Evolutionary conservation across 2,329 filamentous ascomycete genomes (phyloP).

Genomic region (Sclerotinia trifoliorum): DNA sequence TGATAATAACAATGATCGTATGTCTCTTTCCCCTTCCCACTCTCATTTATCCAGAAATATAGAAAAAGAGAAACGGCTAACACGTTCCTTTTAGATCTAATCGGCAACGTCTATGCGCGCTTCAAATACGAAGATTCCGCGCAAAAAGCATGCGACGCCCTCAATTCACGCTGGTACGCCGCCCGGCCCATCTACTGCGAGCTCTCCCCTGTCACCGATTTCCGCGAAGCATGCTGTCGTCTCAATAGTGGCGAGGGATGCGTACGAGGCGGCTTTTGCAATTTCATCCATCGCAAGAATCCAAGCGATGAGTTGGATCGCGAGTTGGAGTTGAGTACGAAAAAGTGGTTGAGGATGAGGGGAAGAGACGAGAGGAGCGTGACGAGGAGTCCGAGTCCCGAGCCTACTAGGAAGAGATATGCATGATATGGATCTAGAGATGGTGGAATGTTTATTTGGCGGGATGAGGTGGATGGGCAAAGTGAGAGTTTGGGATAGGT

Average conservation of each 20-base stretch:
- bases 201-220: slow-evolving; percentile 93
- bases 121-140: slow-evolving; percentile 99
- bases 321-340: slow-evolving; percentile 82
- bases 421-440: slow-evolving; percentile 39
- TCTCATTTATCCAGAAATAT: neutral
- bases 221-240: slow-evolving; percentile 94
- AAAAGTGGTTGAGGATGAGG: slow-evolving; percentile 90
- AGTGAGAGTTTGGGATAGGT: neutral
- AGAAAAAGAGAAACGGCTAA: slow-evolving; percentile 26
- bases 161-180: slow-evolving; percentile 96
- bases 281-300: slow-evolving; percentile 98
- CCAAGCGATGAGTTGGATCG: slow-evolving; percentile 83
- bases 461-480: neutral
- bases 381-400: slow-evolving; percentile 80
- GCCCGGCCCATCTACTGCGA: slow-evolving; percentile 98
- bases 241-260: slow-evolving; percentile 94
- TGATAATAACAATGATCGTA: slow-evolving; percentile 92
- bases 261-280: slow-evolving; percentile 95
- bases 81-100: slow-evolving; percentile 62
- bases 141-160: slow-evolving; percentile 86
- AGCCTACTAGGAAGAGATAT: slow-evolving; percentile 72
- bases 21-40: slow-evolving; percentile 7
- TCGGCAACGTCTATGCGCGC: slow-evolving; percentile 97
- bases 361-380: slow-evolving; percentile 82
- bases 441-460: neutral